Evolutionary conservation across 345 rosid species (phyloP).

Genomic region (Leavenworthia alabamica): DNA sequence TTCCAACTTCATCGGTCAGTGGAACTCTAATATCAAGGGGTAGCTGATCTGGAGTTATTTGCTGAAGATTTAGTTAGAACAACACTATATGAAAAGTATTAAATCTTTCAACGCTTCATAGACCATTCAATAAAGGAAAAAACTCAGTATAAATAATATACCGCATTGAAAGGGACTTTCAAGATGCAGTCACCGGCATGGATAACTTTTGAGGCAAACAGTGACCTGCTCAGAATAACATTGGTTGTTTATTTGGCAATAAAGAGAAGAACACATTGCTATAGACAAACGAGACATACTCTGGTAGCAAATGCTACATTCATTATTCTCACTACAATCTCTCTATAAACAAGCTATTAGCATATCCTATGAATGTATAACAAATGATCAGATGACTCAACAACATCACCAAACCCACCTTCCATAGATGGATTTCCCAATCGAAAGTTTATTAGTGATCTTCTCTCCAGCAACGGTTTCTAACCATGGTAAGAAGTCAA

Average conservation of each 20-base stretch:
- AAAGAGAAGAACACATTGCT: background rate
- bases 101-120: background rate
- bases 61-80: slow-evolving; percentile 41
- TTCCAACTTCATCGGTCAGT: slow-evolving; percentile 42
- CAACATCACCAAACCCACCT: slow-evolving; percentile 38
- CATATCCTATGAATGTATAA: background rate
- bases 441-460: slow-evolving; percentile 48
- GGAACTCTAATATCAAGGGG: slow-evolving; percentile 37
- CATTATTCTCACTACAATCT: background rate
- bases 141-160: slow-evolving; percentile 9
- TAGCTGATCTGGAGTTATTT: slow-evolving; percentile 57
- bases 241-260: background rate
- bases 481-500: slow-evolving; percentile 77
- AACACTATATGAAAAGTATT: background rate
- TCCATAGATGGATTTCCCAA: slow-evolving; percentile 66
- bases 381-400: too few relatives aligned
- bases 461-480: slow-evolving; percentile 53
- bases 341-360: background rate
- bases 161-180: slow-evolving; percentile 63
- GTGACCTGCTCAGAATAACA: slow-evolving; percentile 41
- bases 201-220: slow-evolving; percentile 56
- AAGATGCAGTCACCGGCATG: slow-evolving; percentile 59
- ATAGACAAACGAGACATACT: background rate
- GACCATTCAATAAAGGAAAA: background rate
- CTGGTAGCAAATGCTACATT: background rate